Conservation (phyloP, 1,139 yeast species). For the Kluyveromyces marxianus region DNA sequence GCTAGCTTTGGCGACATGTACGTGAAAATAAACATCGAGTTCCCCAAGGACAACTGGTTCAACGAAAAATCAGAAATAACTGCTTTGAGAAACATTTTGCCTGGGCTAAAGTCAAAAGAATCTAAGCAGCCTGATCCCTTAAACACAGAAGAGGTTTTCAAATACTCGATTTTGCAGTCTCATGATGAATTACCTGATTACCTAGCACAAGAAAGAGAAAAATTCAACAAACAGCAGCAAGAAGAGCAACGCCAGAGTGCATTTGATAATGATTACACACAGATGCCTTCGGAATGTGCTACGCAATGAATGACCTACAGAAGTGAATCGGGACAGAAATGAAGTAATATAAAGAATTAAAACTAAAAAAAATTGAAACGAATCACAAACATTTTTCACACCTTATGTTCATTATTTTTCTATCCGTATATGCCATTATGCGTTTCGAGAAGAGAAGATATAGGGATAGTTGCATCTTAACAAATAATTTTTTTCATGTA, state of each 20-base stretch:
- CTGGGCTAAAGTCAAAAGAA: conserved; percentile 27
- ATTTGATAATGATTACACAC: not conserved
- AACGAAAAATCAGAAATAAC: conserved; percentile 54
- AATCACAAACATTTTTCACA: too few species aligned
- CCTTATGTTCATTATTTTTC: too few species aligned
- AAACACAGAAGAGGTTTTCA: conserved; percentile 18
- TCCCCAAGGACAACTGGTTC: conserved; percentile 81
- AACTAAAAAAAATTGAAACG: too few species aligned
- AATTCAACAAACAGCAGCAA: conserved; percentile 5
- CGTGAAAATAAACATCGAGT: conserved; percentile 62
- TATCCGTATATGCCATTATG: too few species aligned
- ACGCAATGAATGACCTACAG: not conserved
- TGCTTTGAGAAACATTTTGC: conserved; percentile 49
- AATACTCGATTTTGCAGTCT: conserved; percentile 11
- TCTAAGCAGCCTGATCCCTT: conserved; percentile 12
- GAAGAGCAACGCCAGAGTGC: conserved; percentile 2
- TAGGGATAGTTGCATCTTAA: too few species aligned
- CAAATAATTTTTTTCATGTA: too few species aligned
- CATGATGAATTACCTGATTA: conserved; percentile 19
- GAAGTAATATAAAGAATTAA: too few species aligned
- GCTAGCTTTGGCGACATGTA: conserved; percentile 63
- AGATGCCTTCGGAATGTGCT: conserved; percentile 3
- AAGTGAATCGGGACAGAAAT: too few species aligned
- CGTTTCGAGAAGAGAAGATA: too few species aligned
- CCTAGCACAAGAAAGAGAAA: conserved; percentile 7